Conservation (phyloP, 257 asterid species). For the Henckelia pumila region DNA sequence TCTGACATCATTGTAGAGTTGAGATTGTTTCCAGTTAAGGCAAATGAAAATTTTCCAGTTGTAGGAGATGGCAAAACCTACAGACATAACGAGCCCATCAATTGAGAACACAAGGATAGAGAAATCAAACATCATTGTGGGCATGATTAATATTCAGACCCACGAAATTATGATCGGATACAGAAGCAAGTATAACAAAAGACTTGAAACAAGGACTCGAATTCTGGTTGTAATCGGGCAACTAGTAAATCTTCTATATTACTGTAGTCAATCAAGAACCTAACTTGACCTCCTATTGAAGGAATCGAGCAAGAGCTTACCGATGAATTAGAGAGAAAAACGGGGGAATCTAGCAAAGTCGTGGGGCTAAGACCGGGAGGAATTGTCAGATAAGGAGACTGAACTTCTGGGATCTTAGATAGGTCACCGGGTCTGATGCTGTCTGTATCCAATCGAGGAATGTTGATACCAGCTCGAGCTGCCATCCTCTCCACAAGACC, state of each 20-base stretch:
- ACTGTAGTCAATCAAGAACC: background rate
- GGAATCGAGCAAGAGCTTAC: slow-evolving; percentile 34
- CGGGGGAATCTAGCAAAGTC: slow-evolving; percentile 79
- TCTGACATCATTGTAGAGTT: slow-evolving; percentile 31
- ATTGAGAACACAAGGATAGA: slow-evolving; percentile 1
- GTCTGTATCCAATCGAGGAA: slow-evolving; percentile 73
- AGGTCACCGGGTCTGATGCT: slow-evolving; percentile 49
- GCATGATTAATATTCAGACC: background rate
- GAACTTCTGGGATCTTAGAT: slow-evolving; percentile 46
- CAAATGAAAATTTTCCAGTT: slow-evolving; percentile 57
- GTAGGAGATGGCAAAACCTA: slow-evolving; percentile 69
- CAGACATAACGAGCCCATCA: slow-evolving; percentile 3
- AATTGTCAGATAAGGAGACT: slow-evolving; percentile 65
- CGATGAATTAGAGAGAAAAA: slow-evolving; percentile 65
- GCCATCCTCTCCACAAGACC: slow-evolving; percentile 81
- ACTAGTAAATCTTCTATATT: background rate
- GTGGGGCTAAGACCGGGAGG: slow-evolving; percentile 91
- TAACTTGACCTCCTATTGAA: background rate
- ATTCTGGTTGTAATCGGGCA: background rate
- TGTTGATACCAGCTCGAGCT: slow-evolving; percentile 82
- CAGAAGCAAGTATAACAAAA: background rate
- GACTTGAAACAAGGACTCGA: background rate
- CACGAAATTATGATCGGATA: background rate
- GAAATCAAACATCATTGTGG: background rate
- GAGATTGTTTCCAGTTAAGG: slow-evolving; percentile 35